A percentile compares a stretch with the other conserved stretches of the same genome.
Conservation (phyloP, 83 land plant species). For the Picea abies region DNA sequence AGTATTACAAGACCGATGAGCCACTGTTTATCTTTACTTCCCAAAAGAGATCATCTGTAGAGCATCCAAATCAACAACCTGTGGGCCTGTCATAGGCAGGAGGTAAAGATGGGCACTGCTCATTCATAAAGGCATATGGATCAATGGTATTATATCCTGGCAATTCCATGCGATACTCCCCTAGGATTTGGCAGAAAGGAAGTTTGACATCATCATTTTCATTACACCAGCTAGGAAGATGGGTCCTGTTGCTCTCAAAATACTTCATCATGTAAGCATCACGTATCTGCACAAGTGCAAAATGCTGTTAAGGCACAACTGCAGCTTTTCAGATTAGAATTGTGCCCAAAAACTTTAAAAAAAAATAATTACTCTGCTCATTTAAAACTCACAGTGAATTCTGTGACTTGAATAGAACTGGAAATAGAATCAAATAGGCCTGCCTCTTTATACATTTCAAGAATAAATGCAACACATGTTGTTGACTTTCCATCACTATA, state of each 20-base stretch:
- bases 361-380: not conserved
- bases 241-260: conserved; percentile 72
- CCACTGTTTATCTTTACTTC: no score
- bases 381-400: conserved; percentile 84
- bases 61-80: conserved; percentile 37
- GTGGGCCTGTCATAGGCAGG: conserved; percentile 73
- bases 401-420: conserved; percentile 88
- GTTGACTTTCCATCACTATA: conserved; percentile 98
- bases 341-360: not conserved
- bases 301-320: not conserved
- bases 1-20: no score
- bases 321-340: not conserved
- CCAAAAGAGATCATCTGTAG: not conserved
- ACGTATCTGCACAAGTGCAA: conserved; percentile 61
- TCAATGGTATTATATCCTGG: conserved; percentile 80
- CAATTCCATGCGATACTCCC: conserved; percentile 84
- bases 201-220: conserved; percentile 33
- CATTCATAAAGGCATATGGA: conserved; percentile 84
- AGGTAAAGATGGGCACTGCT: conserved; percentile 86
- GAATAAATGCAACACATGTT: conserved; percentile 94
- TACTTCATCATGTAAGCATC: conserved; percentile 94
- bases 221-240: conserved; percentile 82
- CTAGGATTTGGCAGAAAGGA: conserved; percentile 90
- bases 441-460: conserved; percentile 95
- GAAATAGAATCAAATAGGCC: conserved; percentile 79